Evolutionary conservation across 176 grass and related monocot species (phyloP).

Genomic region (Coix lacrymajobi): DNA sequence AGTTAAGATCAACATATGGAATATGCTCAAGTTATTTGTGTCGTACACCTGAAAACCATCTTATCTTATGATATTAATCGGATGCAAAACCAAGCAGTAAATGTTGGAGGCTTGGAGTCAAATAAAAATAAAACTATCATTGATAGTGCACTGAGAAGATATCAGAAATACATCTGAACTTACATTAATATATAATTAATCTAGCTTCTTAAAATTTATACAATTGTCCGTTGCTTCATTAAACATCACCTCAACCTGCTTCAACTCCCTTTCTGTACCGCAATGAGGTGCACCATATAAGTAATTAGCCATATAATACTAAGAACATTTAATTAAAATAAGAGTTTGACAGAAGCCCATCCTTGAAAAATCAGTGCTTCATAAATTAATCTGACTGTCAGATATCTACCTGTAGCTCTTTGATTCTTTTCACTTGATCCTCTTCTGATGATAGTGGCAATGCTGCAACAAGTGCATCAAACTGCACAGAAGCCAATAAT

Average conservation of each 20-base stretch:
- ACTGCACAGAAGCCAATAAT: slow-evolving; percentile 38
- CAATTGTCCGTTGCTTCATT: slow-evolving; percentile 88
- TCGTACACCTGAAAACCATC: neutral
- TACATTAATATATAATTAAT: slow-evolving; percentile 33
- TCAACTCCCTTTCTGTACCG: slow-evolving; percentile 57
- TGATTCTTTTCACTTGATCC: slow-evolving; percentile 76
- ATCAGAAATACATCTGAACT: slow-evolving; percentile 12
- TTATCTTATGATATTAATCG: no score
- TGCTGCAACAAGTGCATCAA: slow-evolving; percentile 72
- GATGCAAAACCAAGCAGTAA: neutral
- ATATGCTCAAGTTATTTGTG: neutral
- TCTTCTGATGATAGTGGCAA: slow-evolving; percentile 83
- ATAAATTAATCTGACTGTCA: neutral
- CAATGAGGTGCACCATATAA: neutral
- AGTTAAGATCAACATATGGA: neutral
- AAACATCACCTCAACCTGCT: slow-evolving; percentile 71
- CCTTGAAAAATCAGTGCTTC: neutral
- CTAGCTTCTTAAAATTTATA: slow-evolving; percentile 86
- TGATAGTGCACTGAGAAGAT: no score
- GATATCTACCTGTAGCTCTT: slow-evolving; percentile 83
- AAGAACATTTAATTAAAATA: neutral
- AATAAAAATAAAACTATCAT: no score
- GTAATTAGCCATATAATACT: neutral
- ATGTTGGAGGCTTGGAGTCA: neutral
- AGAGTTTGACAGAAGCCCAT: neutral